Base-by-base conservation (phyloP, 768 basidiomycete species). In the Suillus bovinus region DNA sequence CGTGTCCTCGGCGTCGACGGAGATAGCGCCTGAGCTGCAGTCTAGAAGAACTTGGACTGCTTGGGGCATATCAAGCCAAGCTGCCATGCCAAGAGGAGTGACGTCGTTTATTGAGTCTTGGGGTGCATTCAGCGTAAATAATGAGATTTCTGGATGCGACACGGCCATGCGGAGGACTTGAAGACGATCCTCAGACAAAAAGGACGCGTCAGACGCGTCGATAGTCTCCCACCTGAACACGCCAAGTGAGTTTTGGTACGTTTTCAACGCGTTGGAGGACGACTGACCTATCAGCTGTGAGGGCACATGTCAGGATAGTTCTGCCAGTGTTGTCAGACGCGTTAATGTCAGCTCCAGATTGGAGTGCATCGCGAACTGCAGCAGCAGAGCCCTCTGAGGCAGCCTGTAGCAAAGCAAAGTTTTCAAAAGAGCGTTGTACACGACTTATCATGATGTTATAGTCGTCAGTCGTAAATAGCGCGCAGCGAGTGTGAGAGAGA, bases 1-100 rank as follows among this genome's bases (percentile, higher is more conserved):
- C 27, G 82, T 76, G 69, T 93, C 91, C 78, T 86, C 83, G 36
- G 86, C 89, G 66, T 93, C 87, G 4, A 91, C 89, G 8, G 86
- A 82, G 27, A 93, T 84, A 27, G 82, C 71, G 47, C 85, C 86
- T 3, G 78, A 73, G 66, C 87, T 87, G 33, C 78, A 81, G 52
- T 89, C 84, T 29, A 93, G 80, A n/a, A 93, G 76, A 46, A 86
- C 67, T 60, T 78, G 78, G n/a, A 93, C 88, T 29, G 78, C 81
- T 17, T 82, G 74, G 13, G 83, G 82, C 72, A 83, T 76, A 67
- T 91, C 86, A 22, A 92, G 80, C 89, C 90, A 93, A 1, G 90
- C 86, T 8, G 90, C 89, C 80, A 91, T 85, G 5, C 89, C 87
- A 17, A 93, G 81, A 13, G 90, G 90, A 1, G 89, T 88, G 9